Conservation (phyloP, 805 yeast species). For the Nakazawaea ambrosiae region DNA sequence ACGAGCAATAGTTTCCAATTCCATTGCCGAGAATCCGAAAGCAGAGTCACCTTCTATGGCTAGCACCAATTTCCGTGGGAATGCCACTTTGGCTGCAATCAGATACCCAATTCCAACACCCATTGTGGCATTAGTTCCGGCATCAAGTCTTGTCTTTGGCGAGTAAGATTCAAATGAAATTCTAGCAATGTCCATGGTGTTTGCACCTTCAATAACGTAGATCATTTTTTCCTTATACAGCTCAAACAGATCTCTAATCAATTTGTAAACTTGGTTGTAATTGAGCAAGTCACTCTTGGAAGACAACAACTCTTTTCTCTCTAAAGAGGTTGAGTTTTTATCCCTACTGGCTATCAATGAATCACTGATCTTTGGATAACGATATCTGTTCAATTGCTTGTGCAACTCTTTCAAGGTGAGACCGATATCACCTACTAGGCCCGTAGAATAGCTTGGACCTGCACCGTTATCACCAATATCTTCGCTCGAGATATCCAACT, state of each 20-base stretch:
- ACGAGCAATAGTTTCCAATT: constrained; percentile 63
- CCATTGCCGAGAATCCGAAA: constrained; percentile 69
- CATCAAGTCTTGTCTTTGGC: constrained; percentile 56
- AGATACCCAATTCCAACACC: constrained; percentile 71
- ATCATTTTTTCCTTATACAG: constrained; percentile 26
- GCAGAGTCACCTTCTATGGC: constrained; percentile 75
- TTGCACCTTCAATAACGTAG: constrained; percentile 65
- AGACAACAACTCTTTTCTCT: constrained; percentile 22
- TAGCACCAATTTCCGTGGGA: constrained; percentile 38
- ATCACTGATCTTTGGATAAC: constrained; percentile 24
- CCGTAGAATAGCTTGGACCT: constrained; percentile 25
- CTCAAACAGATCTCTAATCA: constrained; percentile 33
- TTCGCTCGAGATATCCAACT: constrained; percentile 47
- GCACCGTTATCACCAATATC: constrained; percentile 42
- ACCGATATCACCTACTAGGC: constrained; percentile 51
- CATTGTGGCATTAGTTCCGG: constrained; percentile 76
- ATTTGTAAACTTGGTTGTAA: constrained; percentile 49
- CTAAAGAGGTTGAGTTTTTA: constrained; percentile 25
- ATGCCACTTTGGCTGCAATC: constrained; percentile 46
- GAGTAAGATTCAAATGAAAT: constrained; percentile 45
- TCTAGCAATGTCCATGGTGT: constrained; percentile 68
- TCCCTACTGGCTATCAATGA: constrained; percentile 21
- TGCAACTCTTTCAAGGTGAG: constrained; percentile 31
- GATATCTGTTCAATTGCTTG: constrained; percentile 19
- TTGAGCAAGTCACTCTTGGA: constrained; percentile 23